These are phyloP conservation scores for Penicillium sclerotiorum DNA, from an alignment of 2,329 filamentous ascomycete genomes.

Conservation along the genomic window DNA sequence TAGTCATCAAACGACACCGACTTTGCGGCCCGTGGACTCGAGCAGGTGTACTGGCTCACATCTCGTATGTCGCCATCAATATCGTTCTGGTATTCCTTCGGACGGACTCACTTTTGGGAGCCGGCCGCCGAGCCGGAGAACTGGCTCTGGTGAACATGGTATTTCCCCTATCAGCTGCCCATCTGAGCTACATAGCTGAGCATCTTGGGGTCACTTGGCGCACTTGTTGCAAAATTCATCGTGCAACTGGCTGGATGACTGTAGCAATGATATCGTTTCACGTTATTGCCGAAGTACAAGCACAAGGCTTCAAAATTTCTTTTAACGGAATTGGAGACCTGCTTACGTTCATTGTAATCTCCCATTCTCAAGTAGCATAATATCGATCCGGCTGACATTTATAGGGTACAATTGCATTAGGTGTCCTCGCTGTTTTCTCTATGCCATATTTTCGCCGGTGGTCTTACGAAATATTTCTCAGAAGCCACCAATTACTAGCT, in stretches of 20 bases:
- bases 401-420: constrained; percentile 7
- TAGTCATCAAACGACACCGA: constrained; percentile 9
- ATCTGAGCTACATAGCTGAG: constrained; percentile 13
- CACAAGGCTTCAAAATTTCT: constrained; percentile 6
- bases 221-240: constrained; percentile 11
- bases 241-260: constrained; percentile 10
- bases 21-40: constrained; percentile 12
- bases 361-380: not conserved
- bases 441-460: constrained; percentile 21
- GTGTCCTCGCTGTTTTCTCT: constrained; percentile 12
- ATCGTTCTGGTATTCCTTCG: constrained; percentile 9
- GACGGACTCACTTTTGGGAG: constrained; percentile 1
- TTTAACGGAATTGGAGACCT: constrained; percentile 5
- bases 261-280: constrained; percentile 10
- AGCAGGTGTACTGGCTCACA: constrained; percentile 7
- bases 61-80: constrained; percentile 11
- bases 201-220: constrained; percentile 11
- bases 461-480: constrained; percentile 31
- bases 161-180: constrained; percentile 9
- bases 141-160: constrained; percentile 10
- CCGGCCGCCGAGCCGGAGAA: constrained; percentile 11
- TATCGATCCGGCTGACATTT: constrained; percentile 2
- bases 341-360: constrained; percentile 8
- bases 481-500: constrained; percentile 23
- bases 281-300: constrained; percentile 4